These are phyloP conservation scores for Beta macrorhiza DNA, from an alignment of 179 eudicot genomes.

Conservation along the genomic window DNA sequence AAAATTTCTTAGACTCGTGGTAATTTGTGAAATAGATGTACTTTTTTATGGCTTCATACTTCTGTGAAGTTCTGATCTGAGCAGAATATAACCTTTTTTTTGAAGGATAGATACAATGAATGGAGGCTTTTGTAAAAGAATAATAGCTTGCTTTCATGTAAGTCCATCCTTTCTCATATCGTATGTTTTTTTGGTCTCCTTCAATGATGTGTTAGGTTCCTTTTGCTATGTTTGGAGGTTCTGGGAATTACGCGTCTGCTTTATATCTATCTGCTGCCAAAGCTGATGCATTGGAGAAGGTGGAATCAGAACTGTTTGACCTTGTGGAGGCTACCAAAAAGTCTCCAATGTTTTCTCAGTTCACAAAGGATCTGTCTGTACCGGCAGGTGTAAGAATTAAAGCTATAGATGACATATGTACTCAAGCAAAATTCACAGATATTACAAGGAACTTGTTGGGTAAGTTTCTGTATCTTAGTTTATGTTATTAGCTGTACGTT, in stretches of 20 bases:
- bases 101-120: neutral
- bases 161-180: neutral
- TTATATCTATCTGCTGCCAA: slow-evolving; percentile 72
- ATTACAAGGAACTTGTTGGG: slow-evolving; percentile 80
- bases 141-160: neutral
- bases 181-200: neutral
- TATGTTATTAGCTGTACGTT: neutral
- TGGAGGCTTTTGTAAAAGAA: neutral
- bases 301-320: slow-evolving; percentile 72
- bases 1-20: neutral
- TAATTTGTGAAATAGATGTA: neutral
- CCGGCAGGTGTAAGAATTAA: slow-evolving; percentile 55
- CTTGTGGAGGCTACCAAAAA: slow-evolving; percentile 62
- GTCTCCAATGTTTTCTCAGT: slow-evolving; percentile 61
- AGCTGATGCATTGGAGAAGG: slow-evolving; percentile 64
- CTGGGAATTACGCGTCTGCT: slow-evolving; percentile 91
- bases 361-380: slow-evolving; percentile 77
- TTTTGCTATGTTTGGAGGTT: slow-evolving; percentile 73
- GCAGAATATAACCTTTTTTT: neutral
- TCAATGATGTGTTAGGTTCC: slow-evolving; percentile 58
- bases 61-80: neutral
- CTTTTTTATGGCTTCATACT: neutral
- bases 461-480: slow-evolving; percentile 30
- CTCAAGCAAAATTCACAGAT: slow-evolving; percentile 69
- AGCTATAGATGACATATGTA: slow-evolving; percentile 59